Evolutionary conservation across 1,139 yeast species (phyloP).

Genomic region (Pichia sp.): DNA sequence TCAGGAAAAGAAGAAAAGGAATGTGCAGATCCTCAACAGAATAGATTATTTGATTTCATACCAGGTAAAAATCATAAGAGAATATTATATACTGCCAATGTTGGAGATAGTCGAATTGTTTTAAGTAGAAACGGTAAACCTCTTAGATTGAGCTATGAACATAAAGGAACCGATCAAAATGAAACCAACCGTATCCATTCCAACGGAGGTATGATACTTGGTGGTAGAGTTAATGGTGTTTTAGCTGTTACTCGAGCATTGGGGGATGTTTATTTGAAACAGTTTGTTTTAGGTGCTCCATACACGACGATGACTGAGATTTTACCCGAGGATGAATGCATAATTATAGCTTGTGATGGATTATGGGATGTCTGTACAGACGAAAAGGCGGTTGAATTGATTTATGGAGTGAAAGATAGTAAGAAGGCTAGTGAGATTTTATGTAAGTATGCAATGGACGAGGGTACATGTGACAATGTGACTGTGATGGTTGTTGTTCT

Average conservation of each 20-base stretch:
- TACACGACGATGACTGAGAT: conserved; percentile 86
- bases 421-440: conserved; percentile 61
- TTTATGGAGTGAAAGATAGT: conserved; percentile 51
- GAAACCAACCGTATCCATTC: conserved; percentile 72
- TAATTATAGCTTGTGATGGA: conserved; percentile 91
- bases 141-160: conserved; percentile 81
- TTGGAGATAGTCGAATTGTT: conserved; percentile 87
- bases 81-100: conserved; percentile 88
- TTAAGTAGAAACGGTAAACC: conserved; percentile 69
- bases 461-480: conserved; percentile 82
- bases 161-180: conserved; percentile 77
- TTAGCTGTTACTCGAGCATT: conserved; percentile 90
- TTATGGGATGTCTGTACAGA: conserved; percentile 90
- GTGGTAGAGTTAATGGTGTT: conserved; percentile 91
- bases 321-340: conserved; percentile 54
- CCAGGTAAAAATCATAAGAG: conserved; percentile 49
- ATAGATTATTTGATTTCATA: conserved; percentile 39
- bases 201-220: conserved; percentile 82
- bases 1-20: not conserved
- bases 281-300: conserved; percentile 82
- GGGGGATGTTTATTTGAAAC: conserved; percentile 93
- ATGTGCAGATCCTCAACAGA: conserved; percentile 38
- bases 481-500: conserved; percentile 83
- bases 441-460: conserved; percentile 71
- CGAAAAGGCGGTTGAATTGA: conserved; percentile 68